These are phyloP conservation scores for Colletotrichum higginsianum DNA, from an alignment of 2,329 filamentous ascomycete species.

Conservation along the genomic window DNA sequence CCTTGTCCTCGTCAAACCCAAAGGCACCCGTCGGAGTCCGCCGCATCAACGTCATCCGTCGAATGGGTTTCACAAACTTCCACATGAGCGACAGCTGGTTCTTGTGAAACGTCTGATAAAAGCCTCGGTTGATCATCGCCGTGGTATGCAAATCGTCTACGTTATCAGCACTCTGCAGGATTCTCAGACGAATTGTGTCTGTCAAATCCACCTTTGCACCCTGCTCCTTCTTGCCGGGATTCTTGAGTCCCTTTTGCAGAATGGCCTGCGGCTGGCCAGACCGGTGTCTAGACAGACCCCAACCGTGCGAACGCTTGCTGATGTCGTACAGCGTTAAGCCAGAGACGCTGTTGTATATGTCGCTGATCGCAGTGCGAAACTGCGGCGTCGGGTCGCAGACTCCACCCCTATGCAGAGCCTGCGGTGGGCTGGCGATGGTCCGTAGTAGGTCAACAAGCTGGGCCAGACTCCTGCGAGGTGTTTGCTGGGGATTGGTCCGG, in stretches of 20 bases:
- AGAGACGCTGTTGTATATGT: slow-evolving; percentile 66
- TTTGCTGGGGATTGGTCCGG: slow-evolving; percentile 42
- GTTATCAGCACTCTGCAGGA: slow-evolving; percentile 57
- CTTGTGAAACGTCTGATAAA: slow-evolving; percentile 62
- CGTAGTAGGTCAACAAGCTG: slow-evolving; percentile 62
- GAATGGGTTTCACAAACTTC: slow-evolving; percentile 46
- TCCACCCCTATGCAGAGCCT: slow-evolving; percentile 56
- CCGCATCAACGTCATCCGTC: slow-evolving; percentile 30
- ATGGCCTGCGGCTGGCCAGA: slow-evolving; percentile 55
- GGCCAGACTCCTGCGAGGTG: slow-evolving; percentile 58
- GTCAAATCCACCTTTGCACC: slow-evolving; percentile 48
- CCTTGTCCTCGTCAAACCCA: slow-evolving; percentile 45
- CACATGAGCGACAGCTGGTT: slow-evolving; percentile 57
- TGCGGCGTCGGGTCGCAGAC: slow-evolving; percentile 66
- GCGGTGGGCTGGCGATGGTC: slow-evolving; percentile 60
- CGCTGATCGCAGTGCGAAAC: slow-evolving; percentile 63
- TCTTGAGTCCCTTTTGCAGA: slow-evolving; percentile 15
- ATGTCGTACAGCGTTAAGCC: slow-evolving; percentile 66
- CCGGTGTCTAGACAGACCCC: slow-evolving; percentile 61
- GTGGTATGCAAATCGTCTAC: slow-evolving; percentile 59
- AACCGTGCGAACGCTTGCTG: slow-evolving; percentile 63
- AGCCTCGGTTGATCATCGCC: slow-evolving; percentile 59
- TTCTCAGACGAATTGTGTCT: slow-evolving; percentile 56
- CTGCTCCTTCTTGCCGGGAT: neutral
- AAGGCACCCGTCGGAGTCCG: slow-evolving; percentile 14